Conservation (phyloP, 139 green algal genomes). For the Haematococcus lacustris region DNA sequence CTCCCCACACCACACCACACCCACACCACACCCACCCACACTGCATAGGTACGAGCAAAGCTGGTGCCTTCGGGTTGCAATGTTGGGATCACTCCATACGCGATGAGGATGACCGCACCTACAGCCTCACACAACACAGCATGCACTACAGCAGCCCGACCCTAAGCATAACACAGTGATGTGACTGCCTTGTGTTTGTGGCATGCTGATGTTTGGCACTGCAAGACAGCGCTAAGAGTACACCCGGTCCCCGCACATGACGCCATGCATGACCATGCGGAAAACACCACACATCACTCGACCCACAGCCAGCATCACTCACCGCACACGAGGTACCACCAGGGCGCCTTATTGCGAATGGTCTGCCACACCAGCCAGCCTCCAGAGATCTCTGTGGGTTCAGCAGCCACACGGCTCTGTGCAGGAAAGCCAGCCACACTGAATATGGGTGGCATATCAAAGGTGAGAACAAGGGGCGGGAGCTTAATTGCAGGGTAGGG, state of each 20-base stretch:
- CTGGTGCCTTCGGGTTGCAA: constrained; percentile 51
- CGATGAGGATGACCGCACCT: constrained; percentile 45
- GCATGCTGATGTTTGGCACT: neutral
- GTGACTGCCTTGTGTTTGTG: neutral
- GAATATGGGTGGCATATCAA: no score
- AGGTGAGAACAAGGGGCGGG: no score
- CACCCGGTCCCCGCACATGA: neutral
- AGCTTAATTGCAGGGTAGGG: no score
- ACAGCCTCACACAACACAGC: neutral
- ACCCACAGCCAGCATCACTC: constrained; percentile 6
- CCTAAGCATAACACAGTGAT: neutral
- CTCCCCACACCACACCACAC: no score
- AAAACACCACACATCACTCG: constrained; percentile 16
- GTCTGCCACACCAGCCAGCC: constrained; percentile 83
- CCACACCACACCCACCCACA: constrained; percentile 46
- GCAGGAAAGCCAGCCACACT: no score
- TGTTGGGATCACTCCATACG: constrained; percentile 75
- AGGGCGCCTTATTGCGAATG: constrained; percentile 37
- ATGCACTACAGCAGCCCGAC: neutral
- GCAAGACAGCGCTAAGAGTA: neutral
- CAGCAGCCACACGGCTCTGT: no score
- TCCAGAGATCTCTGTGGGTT: constrained; percentile 64
- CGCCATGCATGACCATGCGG: neutral
- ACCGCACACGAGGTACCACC: constrained; percentile 43
- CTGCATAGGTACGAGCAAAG: constrained; percentile 58